Base-by-base conservation (phyloP, 345 rosid species). In the Populus nigra region DNA sequence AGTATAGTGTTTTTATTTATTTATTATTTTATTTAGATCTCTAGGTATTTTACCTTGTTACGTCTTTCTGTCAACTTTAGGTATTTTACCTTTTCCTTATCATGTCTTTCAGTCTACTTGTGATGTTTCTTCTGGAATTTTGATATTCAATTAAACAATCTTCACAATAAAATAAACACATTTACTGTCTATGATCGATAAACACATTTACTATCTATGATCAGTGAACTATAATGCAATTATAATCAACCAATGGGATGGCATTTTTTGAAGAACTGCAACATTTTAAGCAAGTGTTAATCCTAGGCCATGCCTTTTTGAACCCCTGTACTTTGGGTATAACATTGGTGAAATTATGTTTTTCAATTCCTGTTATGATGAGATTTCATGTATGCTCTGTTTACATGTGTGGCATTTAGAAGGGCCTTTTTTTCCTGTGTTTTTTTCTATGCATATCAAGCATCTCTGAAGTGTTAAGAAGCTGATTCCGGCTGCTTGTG, bases 401-500 rank as follows among this genome's bases (percentile, higher is more conserved):
- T 78, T 41, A 36, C 25, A 2, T 27, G 33, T 49, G 67, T n/a
- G 62, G 63, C 31, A 18, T 33, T 20, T 47, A 35, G 66, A 72
- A 29, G 13, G 61, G 38, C 53, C 55, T 65, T 47, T 69, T 63
- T 18, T 10, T 2, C 66, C 27, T 49, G n/a, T 49, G 53, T 45
- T 41, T 73, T 41, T 41, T 62, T 36, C 50, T 73, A 5, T 73
- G 31, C 69, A 23, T 50, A 71, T 17, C 36, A 36, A 79, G 63
- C 38, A 68, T 29, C n/a, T 67, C 6, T 27, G 69, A 18, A 74
- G 36, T 68, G 36, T 63, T 81, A 69, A 72, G 69, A 74, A 39
- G 38, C 36, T 73, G 68, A 35, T 43, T 50, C 36, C 17, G 68
- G 59, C 76, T 73, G 81, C 73, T 17, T 65, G 65, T 75, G 77